These are phyloP conservation scores for Neckera pumila DNA, from an alignment of 225 moss, liverwort and hornwort species.

Conservation along the genomic window DNA sequence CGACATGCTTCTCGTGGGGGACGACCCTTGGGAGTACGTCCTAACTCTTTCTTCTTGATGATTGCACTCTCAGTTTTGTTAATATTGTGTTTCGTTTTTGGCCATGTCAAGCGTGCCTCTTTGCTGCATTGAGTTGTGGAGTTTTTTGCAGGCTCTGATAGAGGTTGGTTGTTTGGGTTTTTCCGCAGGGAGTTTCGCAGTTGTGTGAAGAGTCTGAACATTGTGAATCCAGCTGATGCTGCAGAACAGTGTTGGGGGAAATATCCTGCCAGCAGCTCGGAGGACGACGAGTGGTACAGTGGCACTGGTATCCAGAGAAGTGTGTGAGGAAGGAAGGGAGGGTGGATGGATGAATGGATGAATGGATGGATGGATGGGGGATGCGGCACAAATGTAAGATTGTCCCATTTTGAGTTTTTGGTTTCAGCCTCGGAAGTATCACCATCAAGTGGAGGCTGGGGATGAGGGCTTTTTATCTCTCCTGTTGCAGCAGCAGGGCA, in stretches of 20 bases:
- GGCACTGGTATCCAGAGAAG: not conserved
- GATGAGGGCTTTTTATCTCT: slow-evolving; percentile 4
- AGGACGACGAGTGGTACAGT: slow-evolving; percentile 16
- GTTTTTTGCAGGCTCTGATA: not conserved
- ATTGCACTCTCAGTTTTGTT: not conserved
- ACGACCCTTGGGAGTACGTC: slow-evolving; percentile 55
- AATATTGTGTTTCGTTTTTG: not conserved
- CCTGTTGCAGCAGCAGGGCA: slow-evolving; percentile 10
- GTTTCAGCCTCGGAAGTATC: slow-evolving; percentile 1
- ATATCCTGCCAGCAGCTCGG: slow-evolving; percentile 9
- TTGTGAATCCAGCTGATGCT: slow-evolving; percentile 22
- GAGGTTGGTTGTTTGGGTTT: not conserved
- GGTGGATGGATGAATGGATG: not conserved
- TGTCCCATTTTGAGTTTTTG: slow-evolving; percentile 25
- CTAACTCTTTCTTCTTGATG: too few relatives aligned
- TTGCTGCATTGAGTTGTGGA: not conserved
- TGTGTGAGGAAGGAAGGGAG: not conserved
- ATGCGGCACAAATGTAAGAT: slow-evolving; percentile 27
- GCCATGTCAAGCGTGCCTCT: not conserved
- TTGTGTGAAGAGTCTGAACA: slow-evolving; percentile 38
- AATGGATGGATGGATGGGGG: not conserved
- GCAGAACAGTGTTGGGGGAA: slow-evolving; percentile 9
- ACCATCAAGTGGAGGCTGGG: not conserved
- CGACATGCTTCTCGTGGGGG: slow-evolving; percentile 49
- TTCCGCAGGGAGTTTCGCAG: slow-evolving; percentile 38